Evolutionary conservation across 1,284 basidiomycete genomes (phyloP).

Genomic region (Cryptococcus sp.): DNA sequence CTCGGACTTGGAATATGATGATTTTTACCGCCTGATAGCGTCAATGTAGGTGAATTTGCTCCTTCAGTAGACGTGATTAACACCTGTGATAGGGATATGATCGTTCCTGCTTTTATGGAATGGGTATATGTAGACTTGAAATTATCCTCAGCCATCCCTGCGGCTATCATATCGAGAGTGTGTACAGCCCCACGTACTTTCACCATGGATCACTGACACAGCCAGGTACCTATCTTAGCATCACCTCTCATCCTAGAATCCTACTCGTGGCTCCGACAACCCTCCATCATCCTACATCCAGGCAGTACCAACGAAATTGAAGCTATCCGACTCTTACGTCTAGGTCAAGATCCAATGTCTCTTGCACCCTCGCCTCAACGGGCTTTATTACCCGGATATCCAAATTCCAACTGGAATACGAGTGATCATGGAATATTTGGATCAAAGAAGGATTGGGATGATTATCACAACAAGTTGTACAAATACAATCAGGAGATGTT

Average conservation of each 20-base stretch:
- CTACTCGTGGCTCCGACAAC: conserved; percentile 8
- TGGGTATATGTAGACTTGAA: conserved; percentile 10
- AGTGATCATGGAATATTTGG: neutral
- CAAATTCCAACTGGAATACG: neutral
- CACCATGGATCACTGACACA: neutral
- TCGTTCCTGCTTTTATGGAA: conserved; percentile 11
- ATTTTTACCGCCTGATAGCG: conserved; percentile 8
- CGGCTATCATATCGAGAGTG: conserved; percentile 7
- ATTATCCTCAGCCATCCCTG: conserved; percentile 10
- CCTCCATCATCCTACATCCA: conserved; percentile 6
- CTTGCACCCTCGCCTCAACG: neutral
- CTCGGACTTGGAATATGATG: conserved; percentile 7
- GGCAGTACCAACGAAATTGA: conserved; percentile 7
- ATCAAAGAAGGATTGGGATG: conserved; percentile 3
- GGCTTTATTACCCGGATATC: neutral
- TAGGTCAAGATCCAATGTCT: conserved; percentile 5
- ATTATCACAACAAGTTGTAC: conserved; percentile 7
- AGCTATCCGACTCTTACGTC: conserved; percentile 4
- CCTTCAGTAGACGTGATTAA: neutral
- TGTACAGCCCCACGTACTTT: neutral
- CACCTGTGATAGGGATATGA: conserved; percentile 4
- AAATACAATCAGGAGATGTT: conserved; percentile 8
- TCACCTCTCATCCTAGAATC: conserved; percentile 7
- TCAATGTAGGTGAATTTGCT: conserved; percentile 2
- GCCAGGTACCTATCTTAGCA: conserved; percentile 4